Conservation (phyloP, 2,329 filamentous ascomycete genomes). For the Claviceps fusiformis region DNA sequence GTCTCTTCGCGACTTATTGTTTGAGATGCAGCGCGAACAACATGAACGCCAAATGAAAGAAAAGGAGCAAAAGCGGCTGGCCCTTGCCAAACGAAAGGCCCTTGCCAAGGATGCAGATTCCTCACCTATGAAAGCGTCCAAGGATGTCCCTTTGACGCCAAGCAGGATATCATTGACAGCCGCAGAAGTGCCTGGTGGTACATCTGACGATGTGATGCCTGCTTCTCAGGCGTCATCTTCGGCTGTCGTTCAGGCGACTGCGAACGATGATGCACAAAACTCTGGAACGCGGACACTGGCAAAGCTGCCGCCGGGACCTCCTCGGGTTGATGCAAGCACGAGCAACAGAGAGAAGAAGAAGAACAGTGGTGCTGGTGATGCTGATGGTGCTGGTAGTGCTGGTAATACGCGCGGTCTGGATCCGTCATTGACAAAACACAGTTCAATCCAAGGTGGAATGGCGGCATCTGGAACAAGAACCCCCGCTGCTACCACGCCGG, state of each 20-base stretch:
- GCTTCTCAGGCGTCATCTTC: not conserved
- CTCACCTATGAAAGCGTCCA: not conserved
- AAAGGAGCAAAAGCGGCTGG: constrained; percentile 19
- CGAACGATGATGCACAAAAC: not conserved
- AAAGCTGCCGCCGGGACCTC: constrained; percentile 2
- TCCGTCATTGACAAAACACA: not conserved
- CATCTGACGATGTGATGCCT: not conserved
- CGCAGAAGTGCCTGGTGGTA: not conserved
- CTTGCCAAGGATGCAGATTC: not conserved
- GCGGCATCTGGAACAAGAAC: not conserved
- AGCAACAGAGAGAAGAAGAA: not conserved
- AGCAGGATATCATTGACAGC: not conserved
- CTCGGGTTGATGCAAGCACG: constrained; percentile 10
- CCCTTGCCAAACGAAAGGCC: constrained; percentile 13
- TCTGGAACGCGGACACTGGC: not conserved
- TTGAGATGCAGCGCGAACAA: constrained; percentile 47
- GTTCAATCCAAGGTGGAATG: not conserved
- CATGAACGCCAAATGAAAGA: constrained; percentile 26
- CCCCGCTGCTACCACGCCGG: not conserved
- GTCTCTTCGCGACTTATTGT: constrained; percentile 52
- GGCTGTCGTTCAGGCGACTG: no score
- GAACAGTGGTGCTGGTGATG: not conserved
- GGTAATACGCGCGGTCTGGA: not conserved
- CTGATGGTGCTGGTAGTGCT: not conserved
- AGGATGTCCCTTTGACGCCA: not conserved